These are phyloP conservation scores for Dianthus caryophyllus DNA, from an alignment of 148 eudicot species.

Conservation along the genomic window DNA sequence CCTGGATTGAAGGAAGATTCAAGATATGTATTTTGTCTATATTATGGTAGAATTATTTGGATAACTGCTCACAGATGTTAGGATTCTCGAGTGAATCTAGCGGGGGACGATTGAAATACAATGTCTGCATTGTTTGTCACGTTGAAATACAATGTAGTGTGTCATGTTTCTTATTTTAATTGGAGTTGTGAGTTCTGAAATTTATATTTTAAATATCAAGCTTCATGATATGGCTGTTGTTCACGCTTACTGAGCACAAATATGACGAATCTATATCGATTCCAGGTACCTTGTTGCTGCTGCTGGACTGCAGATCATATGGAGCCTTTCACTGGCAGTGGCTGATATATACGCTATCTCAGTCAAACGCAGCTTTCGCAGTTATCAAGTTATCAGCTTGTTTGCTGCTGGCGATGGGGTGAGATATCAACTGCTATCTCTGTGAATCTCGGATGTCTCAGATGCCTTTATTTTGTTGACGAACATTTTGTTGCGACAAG, in stretches of 20 bases:
- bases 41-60: neutral
- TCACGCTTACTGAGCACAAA: neutral
- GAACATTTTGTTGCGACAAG: neutral
- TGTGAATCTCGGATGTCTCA: neutral
- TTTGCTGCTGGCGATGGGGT: conserved; percentile 90
- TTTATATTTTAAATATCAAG: neutral
- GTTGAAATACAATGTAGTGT: no score
- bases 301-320: conserved; percentile 69
- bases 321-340: conserved; percentile 68
- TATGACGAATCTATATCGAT: neutral
- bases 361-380: conserved; percentile 66
- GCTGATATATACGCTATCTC: conserved; percentile 62
- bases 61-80: neutral
- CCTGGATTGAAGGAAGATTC: neutral
- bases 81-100: neutral
- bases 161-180: neutral
- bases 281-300: conserved; percentile 82
- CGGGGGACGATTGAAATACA: neutral
- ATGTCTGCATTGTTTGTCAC: neutral
- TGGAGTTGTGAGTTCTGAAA: neutral
- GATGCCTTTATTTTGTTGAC: neutral
- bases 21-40: neutral
- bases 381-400: conserved; percentile 44
- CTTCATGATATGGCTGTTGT: neutral
- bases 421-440: conserved; percentile 21